Percentiles rank a stretch among this genome's conserved stretches.
These are phyloP conservation scores for Flaveria sonorensis DNA, from an alignment of 129 eudicot genomes.

Conservation along the genomic window DNA sequence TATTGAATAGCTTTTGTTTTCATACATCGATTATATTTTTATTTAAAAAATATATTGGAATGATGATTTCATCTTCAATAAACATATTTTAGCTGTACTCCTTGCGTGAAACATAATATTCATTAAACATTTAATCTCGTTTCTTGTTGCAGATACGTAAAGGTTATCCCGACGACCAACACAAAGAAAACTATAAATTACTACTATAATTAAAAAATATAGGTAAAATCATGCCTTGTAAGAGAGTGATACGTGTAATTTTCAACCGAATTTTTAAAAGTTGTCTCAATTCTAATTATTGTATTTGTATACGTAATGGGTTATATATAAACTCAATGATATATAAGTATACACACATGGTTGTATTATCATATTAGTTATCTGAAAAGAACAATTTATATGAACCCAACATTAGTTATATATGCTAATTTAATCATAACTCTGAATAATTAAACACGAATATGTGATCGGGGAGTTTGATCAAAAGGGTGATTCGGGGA, in stretches of 20 bases:
- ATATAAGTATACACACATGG: too few species aligned
- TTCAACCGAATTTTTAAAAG: neutral
- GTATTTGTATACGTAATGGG: too few species aligned
- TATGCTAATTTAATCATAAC: neutral
- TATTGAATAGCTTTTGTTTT: too few species aligned
- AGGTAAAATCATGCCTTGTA: neutral
- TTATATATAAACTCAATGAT: too few species aligned
- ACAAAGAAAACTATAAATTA: neutral
- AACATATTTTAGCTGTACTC: conserved; percentile 5
- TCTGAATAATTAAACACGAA: too few species aligned
- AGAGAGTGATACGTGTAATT: neutral
- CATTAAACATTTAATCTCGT: neutral
- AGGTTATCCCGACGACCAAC: conserved; percentile 8
- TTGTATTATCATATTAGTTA: neutral
- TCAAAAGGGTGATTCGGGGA: neutral
- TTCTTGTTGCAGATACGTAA: neutral
- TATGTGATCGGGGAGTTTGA: too few species aligned
- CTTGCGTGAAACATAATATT: neutral
- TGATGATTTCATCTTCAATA: neutral
- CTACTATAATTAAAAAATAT: neutral
- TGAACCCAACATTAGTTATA: neutral
- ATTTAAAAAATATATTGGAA: neutral
- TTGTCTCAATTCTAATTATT: too few species aligned
- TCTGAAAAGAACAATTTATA: neutral
- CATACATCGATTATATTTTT: neutral